Percentiles rank a stretch among this genome's conserved stretches.
These are phyloP conservation scores for Coniochaeta sp. DNA, from an alignment of 2,329 filamentous ascomycete genomes.

Conservation along the genomic window DNA sequence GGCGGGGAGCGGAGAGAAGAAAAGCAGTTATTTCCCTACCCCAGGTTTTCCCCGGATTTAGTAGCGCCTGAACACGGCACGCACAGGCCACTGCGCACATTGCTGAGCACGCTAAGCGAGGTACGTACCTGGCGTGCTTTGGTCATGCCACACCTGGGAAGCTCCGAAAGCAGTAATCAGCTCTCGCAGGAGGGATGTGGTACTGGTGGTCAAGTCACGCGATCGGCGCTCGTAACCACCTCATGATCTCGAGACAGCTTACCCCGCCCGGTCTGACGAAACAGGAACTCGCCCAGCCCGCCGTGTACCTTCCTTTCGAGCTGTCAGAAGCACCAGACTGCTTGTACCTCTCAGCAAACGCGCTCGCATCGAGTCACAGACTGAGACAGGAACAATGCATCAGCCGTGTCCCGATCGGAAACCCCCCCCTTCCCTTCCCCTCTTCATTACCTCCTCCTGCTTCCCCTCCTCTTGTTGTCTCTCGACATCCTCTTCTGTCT, in stretches of 20 bases:
- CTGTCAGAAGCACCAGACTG: not conserved
- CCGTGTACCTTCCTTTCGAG: not conserved
- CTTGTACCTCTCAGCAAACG: not conserved
- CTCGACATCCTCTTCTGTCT: slow-evolving; percentile 8
- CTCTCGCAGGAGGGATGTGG: not conserved
- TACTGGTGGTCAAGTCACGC: slow-evolving; percentile 4
- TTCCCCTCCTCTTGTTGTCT: slow-evolving; percentile 7
- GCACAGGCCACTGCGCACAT: not conserved
- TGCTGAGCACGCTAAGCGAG: not conserved
- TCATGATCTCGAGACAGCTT: slow-evolving; percentile 15
- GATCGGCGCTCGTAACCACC: slow-evolving; percentile 5
- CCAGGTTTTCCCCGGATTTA: slow-evolving; percentile 21
- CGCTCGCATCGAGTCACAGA: not conserved
- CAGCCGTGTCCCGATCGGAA: slow-evolving; percentile 5
- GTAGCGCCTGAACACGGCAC: not conserved
- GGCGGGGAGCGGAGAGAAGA: no score
- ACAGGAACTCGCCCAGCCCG: slow-evolving; percentile 12
- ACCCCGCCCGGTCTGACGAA: slow-evolving; percentile 38
- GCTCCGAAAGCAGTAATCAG: slow-evolving; percentile 1
- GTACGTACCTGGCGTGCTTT: not conserved
- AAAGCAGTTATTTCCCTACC: slow-evolving; percentile 10
- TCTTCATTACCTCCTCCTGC: slow-evolving; percentile 6
- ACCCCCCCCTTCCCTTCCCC: slow-evolving; percentile 4
- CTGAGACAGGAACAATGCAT: slow-evolving; percentile 16
- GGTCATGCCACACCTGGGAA: not conserved